These are phyloP conservation scores for Penicillium sp. DNA, from an alignment of 2,329 filamentous ascomycete species.

Conservation along the genomic window DNA sequence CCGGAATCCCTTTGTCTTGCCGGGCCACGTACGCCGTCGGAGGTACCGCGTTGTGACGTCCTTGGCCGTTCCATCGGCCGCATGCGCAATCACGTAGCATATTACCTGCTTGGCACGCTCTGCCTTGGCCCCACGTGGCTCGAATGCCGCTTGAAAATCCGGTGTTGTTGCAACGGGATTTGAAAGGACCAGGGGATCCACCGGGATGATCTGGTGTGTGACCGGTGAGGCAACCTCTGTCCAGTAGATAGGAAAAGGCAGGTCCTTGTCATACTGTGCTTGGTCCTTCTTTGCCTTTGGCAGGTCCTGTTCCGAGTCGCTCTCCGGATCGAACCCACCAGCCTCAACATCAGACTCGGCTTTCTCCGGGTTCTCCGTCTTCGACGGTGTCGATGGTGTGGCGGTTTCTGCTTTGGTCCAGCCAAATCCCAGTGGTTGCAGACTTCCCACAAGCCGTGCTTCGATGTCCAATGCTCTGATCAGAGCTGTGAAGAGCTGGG, in stretches of 20 bases:
- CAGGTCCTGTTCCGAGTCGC: slow-evolving; percentile 20
- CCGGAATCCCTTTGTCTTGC: slow-evolving; percentile 82
- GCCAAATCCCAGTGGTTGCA: slow-evolving; percentile 85
- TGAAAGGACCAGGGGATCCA: slow-evolving; percentile 70
- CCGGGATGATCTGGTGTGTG: slow-evolving; percentile 73
- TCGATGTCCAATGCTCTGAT: slow-evolving; percentile 78
- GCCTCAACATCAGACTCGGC: slow-evolving; percentile 19
- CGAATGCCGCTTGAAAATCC: slow-evolving; percentile 71
- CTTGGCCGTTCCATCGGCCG: slow-evolving; percentile 82
- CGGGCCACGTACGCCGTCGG: slow-evolving; percentile 75
- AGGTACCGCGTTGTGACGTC: slow-evolving; percentile 93
- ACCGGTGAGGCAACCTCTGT: slow-evolving; percentile 81
- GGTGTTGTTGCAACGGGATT: slow-evolving; percentile 67
- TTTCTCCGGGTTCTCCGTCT: slow-evolving; percentile 15
- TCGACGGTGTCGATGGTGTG: slow-evolving; percentile 37
- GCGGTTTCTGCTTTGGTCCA: slow-evolving; percentile 87
- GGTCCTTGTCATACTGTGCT: slow-evolving; percentile 67
- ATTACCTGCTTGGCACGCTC: slow-evolving; percentile 87
- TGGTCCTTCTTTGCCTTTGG: slow-evolving; percentile 40
- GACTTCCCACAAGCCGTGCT: slow-evolving; percentile 74
- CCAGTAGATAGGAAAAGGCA: slow-evolving; percentile 89
- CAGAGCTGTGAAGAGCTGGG: slow-evolving; percentile 85
- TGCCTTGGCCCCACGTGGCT: slow-evolving; percentile 78
- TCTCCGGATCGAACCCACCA: slow-evolving; percentile 14
- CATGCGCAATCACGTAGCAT: slow-evolving; percentile 82